A percentile compares a stretch with the other conserved stretches of the same genome.
These are phyloP conservation scores for Bryopsis sp. DNA, from an alignment of 139 green algal genomes.

Conservation along the genomic window DNA sequence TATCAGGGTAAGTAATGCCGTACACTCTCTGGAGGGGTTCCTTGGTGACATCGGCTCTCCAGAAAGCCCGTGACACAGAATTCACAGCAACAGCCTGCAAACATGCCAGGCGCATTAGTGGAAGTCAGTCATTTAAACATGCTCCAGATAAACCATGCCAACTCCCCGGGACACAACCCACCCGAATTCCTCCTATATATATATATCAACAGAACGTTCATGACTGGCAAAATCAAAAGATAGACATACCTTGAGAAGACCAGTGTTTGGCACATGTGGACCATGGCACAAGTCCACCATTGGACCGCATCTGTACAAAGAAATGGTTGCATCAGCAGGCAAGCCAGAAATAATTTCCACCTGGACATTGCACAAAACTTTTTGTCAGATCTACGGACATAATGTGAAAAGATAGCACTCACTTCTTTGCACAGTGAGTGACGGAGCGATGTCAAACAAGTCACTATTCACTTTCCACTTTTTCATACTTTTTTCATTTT, in stretches of 20 bases:
- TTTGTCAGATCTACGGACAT: neutral
- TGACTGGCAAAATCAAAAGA: no score
- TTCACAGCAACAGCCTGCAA: constrained; percentile 67
- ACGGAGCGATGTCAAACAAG: no score
- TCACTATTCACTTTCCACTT: no score
- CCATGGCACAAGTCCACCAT: constrained; percentile 96
- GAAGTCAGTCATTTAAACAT: neutral
- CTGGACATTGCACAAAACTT: constrained; percentile 24
- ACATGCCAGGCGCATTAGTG: constrained; percentile 62
- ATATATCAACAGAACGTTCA: no score
- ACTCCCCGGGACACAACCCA: no score
- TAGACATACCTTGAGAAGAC: constrained; percentile 48
- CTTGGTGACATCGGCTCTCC: constrained; percentile 72
- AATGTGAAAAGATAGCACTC: constrained; percentile 8
- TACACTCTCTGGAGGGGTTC: constrained; percentile 89
- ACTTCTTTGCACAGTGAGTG: no score
- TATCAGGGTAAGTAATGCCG: constrained; percentile 91
- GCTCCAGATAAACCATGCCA: no score
- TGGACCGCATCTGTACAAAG: constrained; percentile 77
- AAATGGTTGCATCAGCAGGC: constrained; percentile 77
- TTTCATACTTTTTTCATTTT: no score
- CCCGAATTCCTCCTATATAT: no score
- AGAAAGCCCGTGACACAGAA: constrained; percentile 70
- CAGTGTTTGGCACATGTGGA: constrained; percentile 88
- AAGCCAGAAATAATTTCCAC: constrained; percentile 90